Conservation (phyloP, 2,329 filamentous ascomycete genomes). For the Grosmannia penicillata region DNA sequence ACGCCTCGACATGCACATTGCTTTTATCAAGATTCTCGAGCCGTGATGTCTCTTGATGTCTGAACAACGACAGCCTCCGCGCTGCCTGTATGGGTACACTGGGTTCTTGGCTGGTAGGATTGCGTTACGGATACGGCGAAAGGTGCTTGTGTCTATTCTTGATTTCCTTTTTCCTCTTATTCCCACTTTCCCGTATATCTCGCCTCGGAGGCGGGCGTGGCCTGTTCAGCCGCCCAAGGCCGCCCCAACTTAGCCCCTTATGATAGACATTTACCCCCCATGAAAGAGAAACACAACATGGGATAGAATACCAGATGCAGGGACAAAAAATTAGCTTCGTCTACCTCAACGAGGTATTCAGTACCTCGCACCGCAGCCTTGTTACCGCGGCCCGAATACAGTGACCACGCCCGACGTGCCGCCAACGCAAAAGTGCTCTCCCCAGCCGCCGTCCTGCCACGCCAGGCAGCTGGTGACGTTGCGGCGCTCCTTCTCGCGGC, state of each 20-base stretch:
- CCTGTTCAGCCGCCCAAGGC: no score
- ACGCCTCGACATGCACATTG: background rate
- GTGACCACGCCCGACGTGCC: slow-evolving; percentile 52
- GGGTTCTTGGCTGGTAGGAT: background rate
- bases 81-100: background rate
- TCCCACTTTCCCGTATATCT: background rate
- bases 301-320: no score
- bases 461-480: slow-evolving; percentile 49
- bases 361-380: no score
- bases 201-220: background rate
- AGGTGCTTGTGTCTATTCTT: background rate
- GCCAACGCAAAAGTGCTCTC: slow-evolving; percentile 49
- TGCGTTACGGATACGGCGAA: slow-evolving; percentile 7
- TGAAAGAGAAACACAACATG: no score
- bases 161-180: background rate
- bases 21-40: background rate
- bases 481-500: slow-evolving; percentile 41
- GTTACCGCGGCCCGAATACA: slow-evolving; percentile 32
- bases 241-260: no score
- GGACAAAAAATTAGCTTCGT: no score
- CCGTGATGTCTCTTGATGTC: background rate
- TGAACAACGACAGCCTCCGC: background rate
- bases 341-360: no score
- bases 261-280: no score
- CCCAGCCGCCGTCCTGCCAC: slow-evolving; percentile 47